Evolutionary conservation across 805 yeast genomes (phyloP), one percentile per base, ranked within the genome.

Genomic region (Candida andamanensis): DNA sequence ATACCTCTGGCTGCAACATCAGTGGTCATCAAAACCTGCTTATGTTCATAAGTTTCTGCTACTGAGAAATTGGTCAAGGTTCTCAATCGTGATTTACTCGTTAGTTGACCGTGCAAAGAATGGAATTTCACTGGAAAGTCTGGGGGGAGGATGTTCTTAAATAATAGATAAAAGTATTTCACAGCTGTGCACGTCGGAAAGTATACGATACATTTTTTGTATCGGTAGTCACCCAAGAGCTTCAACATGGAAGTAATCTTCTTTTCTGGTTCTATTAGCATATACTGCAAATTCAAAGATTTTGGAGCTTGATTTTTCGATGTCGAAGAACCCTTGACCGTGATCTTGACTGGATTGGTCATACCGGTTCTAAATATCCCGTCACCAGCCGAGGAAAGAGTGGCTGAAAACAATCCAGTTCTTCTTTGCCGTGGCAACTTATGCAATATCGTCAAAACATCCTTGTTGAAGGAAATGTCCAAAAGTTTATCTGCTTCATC

Each of bases 1-100:
- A 92, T 74, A 26, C 98, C 98, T 51, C 98, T 72, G 0, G 97
- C 96, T 1, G 98, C 97, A n/a, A 92, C 96, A 66, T 92, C 98
- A 0, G 98, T 92, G 2, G 98, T 87, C 58, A 92, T 63, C 15
- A 92, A 58, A 0, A 90, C 74, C 7, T 79, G 66, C 41, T 76
- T 79, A 3, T 58, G 56, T 6, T 52, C 48, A 24, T 32, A 28
- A 1, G 53, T 39, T 28, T 63, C 70, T 4, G 71, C 66, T 1
- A 69, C 68, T 0, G 78, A 52, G 50, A 90, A 92, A 20, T 56
- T 60, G 8, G 67, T 66, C 26, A 90, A 60, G 0, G 95, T 84
- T 50, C 76, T 83, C 32, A 81, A 58, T 43, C 99, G 71, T 11
- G 95, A 75, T 28, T 74, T 76, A 0, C 95, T 80, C n/a, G 77